These are phyloP conservation scores for Aureobasidium sp. DNA, from an alignment of 2,329 filamentous ascomycete genomes.

Conservation along the genomic window DNA sequence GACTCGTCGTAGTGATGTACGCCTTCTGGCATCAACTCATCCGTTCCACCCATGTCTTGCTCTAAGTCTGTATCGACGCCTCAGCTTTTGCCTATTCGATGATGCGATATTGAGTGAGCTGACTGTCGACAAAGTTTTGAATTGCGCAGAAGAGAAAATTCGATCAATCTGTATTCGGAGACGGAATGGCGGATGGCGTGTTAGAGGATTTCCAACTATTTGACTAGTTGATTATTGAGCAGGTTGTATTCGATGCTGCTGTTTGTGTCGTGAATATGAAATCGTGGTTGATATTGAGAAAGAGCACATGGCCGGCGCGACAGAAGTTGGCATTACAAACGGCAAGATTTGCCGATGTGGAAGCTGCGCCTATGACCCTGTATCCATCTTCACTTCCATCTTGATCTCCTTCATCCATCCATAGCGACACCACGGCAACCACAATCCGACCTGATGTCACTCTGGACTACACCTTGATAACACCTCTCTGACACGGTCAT, in stretches of 20 bases:
- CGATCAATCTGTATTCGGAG: neutral
- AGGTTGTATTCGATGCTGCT: neutral
- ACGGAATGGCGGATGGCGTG: no score
- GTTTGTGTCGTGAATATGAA: no score
- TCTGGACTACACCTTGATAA: neutral
- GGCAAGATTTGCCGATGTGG: neutral
- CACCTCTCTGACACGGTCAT: neutral
- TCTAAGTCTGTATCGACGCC: neutral
- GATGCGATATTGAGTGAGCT: no score
- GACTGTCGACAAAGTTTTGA: neutral
- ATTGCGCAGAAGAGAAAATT: neutral
- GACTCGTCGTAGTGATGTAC: slow-evolving; percentile 69
- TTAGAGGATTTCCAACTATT: no score
- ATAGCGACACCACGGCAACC: neutral
- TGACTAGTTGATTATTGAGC: neutral
- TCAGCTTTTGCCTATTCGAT: neutral
- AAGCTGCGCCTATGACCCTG: slow-evolving; percentile 4
- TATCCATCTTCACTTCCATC: neutral
- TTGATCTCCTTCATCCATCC: neutral
- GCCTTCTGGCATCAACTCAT: slow-evolving; percentile 9
- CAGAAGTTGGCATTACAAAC: neutral
- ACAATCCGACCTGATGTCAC: neutral
- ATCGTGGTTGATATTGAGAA: neutral
- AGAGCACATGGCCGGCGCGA: neutral
- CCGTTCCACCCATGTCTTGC: neutral